These are phyloP conservation scores for Kuraishia hungarica DNA, from an alignment of 805 yeast species.

Conservation along the genomic window DNA sequence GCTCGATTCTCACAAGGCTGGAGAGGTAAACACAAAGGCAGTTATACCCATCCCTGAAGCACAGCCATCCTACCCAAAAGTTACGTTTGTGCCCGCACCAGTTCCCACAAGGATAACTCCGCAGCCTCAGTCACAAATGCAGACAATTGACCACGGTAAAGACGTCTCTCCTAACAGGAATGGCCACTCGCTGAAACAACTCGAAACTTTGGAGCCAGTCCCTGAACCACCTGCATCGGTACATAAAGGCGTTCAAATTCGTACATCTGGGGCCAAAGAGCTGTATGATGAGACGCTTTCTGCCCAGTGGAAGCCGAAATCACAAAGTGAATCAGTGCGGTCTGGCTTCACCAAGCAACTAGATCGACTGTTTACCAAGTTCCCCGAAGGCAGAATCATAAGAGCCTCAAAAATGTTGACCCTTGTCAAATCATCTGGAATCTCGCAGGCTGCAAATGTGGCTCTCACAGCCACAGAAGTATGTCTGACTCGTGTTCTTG, in stretches of 20 bases:
- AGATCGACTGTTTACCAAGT: constrained; percentile 21
- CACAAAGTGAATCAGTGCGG: neutral
- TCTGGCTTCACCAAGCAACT: constrained; percentile 1
- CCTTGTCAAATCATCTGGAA: constrained; percentile 33
- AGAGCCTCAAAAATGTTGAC: constrained; percentile 65
- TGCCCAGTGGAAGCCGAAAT: neutral
- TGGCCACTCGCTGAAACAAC: neutral
- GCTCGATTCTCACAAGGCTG: neutral
- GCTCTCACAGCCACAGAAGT: constrained; percentile 29
- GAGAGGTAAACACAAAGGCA: neutral
- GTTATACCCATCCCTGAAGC: neutral
- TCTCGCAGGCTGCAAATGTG: constrained; percentile 6
- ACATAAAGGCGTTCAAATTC: neutral
- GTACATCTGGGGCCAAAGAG: neutral
- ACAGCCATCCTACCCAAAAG: neutral
- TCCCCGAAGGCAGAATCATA: constrained; percentile 52
- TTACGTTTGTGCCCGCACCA: neutral
- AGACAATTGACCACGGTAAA: neutral
- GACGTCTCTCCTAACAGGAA: neutral
- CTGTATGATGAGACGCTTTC: neutral
- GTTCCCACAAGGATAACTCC: neutral
- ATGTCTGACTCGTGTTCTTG: constrained; percentile 46
- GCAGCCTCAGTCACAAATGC: neutral
- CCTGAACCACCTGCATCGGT: neutral
- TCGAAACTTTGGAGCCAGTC: neutral